Evolutionary conservation across 1,284 basidiomycete genomes (phyloP).

Genomic region (Bjerkandera adusta): DNA sequence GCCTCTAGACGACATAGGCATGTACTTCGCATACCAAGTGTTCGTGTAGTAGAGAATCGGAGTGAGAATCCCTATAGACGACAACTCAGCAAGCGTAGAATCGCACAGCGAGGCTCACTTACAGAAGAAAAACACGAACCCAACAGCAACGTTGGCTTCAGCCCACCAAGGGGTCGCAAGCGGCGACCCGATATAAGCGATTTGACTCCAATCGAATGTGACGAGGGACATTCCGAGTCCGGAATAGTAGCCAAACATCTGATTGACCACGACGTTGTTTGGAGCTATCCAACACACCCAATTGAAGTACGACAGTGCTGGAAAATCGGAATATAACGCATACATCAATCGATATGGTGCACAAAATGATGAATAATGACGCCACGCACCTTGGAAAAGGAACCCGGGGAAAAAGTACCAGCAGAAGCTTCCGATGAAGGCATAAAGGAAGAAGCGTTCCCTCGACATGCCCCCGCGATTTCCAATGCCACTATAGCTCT

Average conservation of each 20-base stretch:
- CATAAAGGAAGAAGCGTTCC: slow-evolving; percentile 50
- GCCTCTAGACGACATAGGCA: slow-evolving; percentile 56
- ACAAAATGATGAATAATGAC: not conserved
- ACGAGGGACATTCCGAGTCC: slow-evolving; percentile 43
- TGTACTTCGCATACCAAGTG: slow-evolving; percentile 34
- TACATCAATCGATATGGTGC: not conserved
- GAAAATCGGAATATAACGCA: not conserved
- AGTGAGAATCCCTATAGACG: slow-evolving; percentile 59
- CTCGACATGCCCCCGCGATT: slow-evolving; percentile 42
- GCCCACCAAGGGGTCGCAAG: slow-evolving; percentile 60
- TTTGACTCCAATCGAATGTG: slow-evolving; percentile 46
- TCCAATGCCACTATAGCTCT: slow-evolving; percentile 49
- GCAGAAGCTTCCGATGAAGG: slow-evolving; percentile 37
- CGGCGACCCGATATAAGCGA: slow-evolving; percentile 57
- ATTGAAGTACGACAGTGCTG: slow-evolving; percentile 48
- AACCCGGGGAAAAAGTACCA: slow-evolving; percentile 56
- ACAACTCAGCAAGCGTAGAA: slow-evolving; percentile 25
- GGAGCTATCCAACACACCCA: slow-evolving; percentile 62
- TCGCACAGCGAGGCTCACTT: slow-evolving; percentile 32
- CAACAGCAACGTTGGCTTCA: slow-evolving; percentile 53
- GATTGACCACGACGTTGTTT: slow-evolving; percentile 36
- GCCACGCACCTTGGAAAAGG: slow-evolving; percentile 30
- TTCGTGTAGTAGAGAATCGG: slow-evolving; percentile 57
- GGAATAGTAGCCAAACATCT: slow-evolving; percentile 41
- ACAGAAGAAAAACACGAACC: slow-evolving; percentile 62